These are phyloP conservation scores for Eucalyptus globulus DNA, from an alignment of 345 rosid species.

Conservation along the genomic window DNA sequence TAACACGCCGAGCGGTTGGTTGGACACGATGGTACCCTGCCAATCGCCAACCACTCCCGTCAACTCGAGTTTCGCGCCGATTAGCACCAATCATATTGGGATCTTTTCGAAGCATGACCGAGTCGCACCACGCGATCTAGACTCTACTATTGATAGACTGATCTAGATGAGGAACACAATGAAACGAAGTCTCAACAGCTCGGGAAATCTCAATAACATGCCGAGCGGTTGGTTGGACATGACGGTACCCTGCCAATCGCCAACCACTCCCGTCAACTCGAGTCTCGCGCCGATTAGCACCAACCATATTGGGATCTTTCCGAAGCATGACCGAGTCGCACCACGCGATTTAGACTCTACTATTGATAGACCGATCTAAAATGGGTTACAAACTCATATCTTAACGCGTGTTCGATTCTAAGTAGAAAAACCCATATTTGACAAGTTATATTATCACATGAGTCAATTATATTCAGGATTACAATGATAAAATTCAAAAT, in stretches of 20 bases:
- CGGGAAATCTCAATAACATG: not conserved
- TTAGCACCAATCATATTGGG: not conserved
- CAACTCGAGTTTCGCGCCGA: fast-evolving
- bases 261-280: not conserved
- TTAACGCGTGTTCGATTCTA: too few species aligned
- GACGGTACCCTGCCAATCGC: not conserved
- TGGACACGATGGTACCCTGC: not conserved
- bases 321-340: fast-evolving
- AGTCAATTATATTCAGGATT: too few species aligned
- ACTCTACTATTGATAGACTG: too few species aligned
- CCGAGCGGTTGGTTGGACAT: not conserved
- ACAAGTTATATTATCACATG: too few species aligned
- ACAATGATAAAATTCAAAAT: too few species aligned
- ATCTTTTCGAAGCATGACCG: fast-evolving
- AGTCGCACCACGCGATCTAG: fast-evolving
- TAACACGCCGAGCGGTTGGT: not conserved
- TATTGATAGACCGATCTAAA: too few species aligned
- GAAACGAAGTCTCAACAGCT: not conserved
- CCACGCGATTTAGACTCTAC: fast-evolving
- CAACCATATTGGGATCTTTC: not conserved
- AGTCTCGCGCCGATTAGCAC: fast-evolving
- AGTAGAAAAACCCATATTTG: too few species aligned
- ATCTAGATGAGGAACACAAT: not conserved
- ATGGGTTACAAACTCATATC: too few species aligned
- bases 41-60: not conserved